Percentiles rank a stretch among this genome's conserved stretches.
Conservation (phyloP, 768 basidiomycete genomes). For the Boletus pseudopeckii region DNA sequence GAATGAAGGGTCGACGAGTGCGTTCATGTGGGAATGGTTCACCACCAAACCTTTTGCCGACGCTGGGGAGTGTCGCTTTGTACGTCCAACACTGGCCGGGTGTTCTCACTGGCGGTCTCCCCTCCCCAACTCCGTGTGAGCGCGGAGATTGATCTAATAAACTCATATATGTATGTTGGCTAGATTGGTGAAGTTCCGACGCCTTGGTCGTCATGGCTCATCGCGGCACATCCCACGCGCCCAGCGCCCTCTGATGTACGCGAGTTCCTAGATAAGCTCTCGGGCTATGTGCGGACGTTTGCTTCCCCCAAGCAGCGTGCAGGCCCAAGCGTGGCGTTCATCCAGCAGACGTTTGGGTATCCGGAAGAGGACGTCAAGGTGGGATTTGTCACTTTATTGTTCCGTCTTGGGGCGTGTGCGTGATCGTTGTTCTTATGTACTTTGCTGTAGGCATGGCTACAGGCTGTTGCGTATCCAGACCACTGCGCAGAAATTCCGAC, state of each 20-base stretch:
- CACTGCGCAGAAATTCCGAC: constrained; percentile 62
- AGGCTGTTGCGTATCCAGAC: constrained; percentile 70
- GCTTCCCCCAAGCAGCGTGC: constrained; percentile 54
- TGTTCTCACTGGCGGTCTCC: not conserved
- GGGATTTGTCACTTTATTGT: not conserved
- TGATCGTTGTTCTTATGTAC: not conserved
- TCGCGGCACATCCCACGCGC: constrained; percentile 78
- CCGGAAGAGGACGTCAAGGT: constrained; percentile 78
- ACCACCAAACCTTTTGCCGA: constrained; percentile 80
- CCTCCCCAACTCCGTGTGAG: not conserved
- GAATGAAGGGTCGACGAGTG: constrained; percentile 83
- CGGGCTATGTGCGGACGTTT: constrained; percentile 65
- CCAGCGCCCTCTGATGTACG: constrained; percentile 48
- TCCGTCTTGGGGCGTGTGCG: not conserved
- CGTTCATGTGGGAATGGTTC: constrained; percentile 97
- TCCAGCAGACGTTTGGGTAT: constrained; percentile 78
- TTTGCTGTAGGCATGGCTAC: constrained; percentile 66
- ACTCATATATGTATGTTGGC: not conserved
- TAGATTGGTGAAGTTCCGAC: constrained; percentile 85
- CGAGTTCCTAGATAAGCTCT: constrained; percentile 61
- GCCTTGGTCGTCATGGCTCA: constrained; percentile 96
- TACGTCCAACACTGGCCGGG: constrained; percentile 38
- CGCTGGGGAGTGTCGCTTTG: constrained; percentile 76
- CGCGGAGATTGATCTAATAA: not conserved
- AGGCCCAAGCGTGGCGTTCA: constrained; percentile 66